phyloP scores from a whole-genome alignment of 768 basidiomycete genomes.

The Clathrus columnatus region DNA sequence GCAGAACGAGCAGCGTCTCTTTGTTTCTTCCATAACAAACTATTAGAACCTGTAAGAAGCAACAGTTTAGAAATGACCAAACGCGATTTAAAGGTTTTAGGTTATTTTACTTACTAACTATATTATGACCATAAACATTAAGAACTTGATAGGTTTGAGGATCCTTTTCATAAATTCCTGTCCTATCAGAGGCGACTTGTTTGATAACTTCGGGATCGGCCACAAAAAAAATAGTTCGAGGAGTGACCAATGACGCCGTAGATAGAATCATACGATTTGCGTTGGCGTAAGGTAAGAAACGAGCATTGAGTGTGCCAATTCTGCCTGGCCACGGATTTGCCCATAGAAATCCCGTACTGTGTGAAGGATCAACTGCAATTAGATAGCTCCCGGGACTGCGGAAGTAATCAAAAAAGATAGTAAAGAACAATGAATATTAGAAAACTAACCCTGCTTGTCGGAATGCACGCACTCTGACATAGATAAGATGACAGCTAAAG shows the following conservation, averaged over 20 bases:
- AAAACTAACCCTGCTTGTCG: conserved; percentile 3
- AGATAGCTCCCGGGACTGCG: conserved; percentile 1
- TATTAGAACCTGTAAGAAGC: conserved; percentile 27
- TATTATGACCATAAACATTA: conserved; percentile 38
- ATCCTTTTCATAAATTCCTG: conserved; percentile 7
- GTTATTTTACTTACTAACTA: conserved; percentile 16
- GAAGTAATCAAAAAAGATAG: too few relatives aligned
- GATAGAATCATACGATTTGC: conserved; percentile 1
- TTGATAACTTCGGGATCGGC: conserved; percentile 9
- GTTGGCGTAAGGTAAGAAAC: conserved; percentile 2
- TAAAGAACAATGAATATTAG: neutral
- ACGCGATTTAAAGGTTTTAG: neutral
- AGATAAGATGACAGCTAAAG: neutral
- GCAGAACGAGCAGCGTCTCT: conserved; percentile 37
- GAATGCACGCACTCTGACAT: neutral
- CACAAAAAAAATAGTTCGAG: conserved; percentile 8
- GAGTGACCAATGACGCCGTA: conserved; percentile 4
- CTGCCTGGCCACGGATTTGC: conserved; percentile 6
- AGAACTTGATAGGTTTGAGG: conserved; percentile 28
- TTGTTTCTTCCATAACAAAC: conserved; percentile 40
- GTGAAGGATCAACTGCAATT: conserved; percentile 10
- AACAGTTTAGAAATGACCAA: neutral
- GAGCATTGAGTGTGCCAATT: conserved; percentile 2
- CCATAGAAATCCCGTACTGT: conserved; percentile 4
- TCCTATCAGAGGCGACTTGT: neutral